Evolutionary conservation across 1,284 basidiomycete species (phyloP).

Genomic region (Neolentinus lepideus): DNA sequence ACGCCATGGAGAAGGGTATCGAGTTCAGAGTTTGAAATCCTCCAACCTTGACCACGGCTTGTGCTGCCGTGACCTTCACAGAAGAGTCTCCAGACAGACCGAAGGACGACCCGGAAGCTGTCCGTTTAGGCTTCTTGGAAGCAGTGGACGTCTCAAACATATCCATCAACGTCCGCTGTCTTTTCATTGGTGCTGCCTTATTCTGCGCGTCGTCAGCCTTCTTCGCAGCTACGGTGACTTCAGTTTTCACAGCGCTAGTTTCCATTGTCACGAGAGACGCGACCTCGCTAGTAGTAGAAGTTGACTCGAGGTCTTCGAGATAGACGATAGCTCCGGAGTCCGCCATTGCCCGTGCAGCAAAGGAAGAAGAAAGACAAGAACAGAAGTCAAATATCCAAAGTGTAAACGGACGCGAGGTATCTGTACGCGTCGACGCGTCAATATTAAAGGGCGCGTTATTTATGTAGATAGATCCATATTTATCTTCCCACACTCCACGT

Average conservation of each 20-base stretch:
- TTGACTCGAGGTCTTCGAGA: constrained; percentile 44
- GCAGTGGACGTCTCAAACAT: constrained; percentile 36
- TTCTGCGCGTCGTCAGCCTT: constrained; percentile 8
- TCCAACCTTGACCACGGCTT: constrained; percentile 3
- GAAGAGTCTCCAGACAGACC: neutral
- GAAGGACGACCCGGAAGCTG: constrained; percentile 1
- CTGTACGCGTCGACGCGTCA: neutral
- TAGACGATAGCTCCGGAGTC: constrained; percentile 35
- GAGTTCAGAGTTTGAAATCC: constrained; percentile 48
- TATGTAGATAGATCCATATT: neutral
- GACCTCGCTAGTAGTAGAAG: constrained; percentile 3
- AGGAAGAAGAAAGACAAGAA: constrained; percentile 2
- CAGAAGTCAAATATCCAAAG: constrained; percentile 2
- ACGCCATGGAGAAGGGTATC: constrained; percentile 56
- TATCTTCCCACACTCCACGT: neutral
- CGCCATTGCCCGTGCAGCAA: constrained; percentile 22
- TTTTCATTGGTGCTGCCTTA: constrained; percentile 33
- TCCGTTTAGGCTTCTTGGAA: constrained; percentile 26
- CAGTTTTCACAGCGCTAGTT: constrained; percentile 19
- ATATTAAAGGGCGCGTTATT: neutral
- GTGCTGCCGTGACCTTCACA: neutral
- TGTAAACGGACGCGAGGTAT: neutral
- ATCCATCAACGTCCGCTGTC: constrained; percentile 58
- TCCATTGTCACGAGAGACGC: neutral
- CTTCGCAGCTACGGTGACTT: constrained; percentile 4